Evolutionary conservation across 257 asterid genomes (phyloP).

Genomic region (Solanum sparsipilum): DNA sequence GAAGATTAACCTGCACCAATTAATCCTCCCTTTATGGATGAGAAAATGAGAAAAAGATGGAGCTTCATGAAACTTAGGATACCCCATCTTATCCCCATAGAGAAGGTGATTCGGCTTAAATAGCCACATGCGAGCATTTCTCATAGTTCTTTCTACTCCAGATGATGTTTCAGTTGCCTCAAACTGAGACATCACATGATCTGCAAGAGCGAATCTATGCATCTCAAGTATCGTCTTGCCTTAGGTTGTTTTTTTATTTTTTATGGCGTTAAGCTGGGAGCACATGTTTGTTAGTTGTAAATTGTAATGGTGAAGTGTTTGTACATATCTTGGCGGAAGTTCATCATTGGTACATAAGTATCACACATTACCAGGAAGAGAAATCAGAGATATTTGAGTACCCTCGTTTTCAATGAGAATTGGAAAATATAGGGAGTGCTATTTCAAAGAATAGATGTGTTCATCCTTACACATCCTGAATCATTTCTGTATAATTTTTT

Average conservation of each 20-base stretch:
- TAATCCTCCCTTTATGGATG: constrained; percentile 52
- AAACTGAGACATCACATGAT: neutral
- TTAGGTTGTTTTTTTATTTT: neutral
- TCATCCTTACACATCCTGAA: neutral
- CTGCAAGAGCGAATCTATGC: neutral
- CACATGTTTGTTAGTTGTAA: neutral
- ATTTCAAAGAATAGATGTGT: neutral
- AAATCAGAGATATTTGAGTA: too few relatives aligned
- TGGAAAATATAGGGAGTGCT: neutral
- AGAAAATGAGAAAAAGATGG: constrained; percentile 28
- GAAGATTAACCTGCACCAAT: constrained; percentile 40
- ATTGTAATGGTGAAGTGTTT: neutral
- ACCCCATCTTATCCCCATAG: neutral
- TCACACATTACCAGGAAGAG: too few relatives aligned
- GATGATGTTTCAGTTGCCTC: constrained; percentile 14
- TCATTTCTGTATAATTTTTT: neutral
- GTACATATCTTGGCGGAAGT: too few relatives aligned
- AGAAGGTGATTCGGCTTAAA: constrained; percentile 17
- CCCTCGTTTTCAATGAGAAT: too few relatives aligned
- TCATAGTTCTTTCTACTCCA: constrained; percentile 41
- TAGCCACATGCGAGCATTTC: constrained; percentile 31
- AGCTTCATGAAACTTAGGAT: constrained; percentile 21
- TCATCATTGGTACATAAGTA: too few relatives aligned
- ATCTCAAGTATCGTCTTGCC: neutral
- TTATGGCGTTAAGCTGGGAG: neutral